A percentile compares a stretch with the other conserved stretches of the same genome.
Evolutionary conservation across 2,329 filamentous ascomycete species (phyloP).

Genomic region (Nemania sp.): DNA sequence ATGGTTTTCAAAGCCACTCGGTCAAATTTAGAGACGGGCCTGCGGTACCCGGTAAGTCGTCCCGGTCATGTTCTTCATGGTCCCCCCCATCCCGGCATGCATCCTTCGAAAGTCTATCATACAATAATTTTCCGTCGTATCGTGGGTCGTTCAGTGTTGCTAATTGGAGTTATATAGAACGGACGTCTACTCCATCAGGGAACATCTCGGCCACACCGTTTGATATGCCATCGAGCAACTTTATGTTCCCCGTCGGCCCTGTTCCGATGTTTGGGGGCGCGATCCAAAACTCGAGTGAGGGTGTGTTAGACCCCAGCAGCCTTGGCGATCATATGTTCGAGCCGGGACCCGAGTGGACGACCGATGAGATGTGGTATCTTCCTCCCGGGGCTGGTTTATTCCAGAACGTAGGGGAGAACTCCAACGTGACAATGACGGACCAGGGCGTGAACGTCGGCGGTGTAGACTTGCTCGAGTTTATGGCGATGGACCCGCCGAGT

Average conservation of each 20-base stretch:
- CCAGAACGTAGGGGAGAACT: conserved; percentile 63
- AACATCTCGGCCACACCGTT: conserved; percentile 68
- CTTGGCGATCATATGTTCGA: conserved; percentile 51
- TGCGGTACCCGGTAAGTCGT: conserved; percentile 37
- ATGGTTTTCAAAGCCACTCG: conserved; percentile 33
- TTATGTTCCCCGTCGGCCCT: conserved; percentile 56
- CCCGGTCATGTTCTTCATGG: no score
- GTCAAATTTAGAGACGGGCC: conserved; percentile 37
- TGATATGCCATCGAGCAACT: conserved; percentile 58
- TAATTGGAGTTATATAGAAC: conserved; percentile 38
- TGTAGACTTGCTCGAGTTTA: conserved; percentile 68
- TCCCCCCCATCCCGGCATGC: not conserved
- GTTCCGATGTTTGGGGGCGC: conserved; percentile 54
- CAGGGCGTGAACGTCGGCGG: conserved; percentile 70
- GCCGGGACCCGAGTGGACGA: conserved; percentile 56
- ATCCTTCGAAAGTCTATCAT: not conserved
- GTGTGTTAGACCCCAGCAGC: conserved; percentile 39
- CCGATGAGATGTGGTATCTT: conserved; percentile 68
- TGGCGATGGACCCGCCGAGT: conserved; percentile 59
- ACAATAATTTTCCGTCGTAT: not conserved
- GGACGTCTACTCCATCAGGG: conserved; percentile 49
- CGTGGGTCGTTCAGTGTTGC: not conserved
- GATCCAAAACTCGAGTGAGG: conserved; percentile 48
- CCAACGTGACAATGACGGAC: conserved; percentile 66
- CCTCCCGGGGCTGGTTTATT: conserved; percentile 67